Base-by-base conservation (phyloP, 108 stramenopile species). In the Fragilaria radians region DNA sequence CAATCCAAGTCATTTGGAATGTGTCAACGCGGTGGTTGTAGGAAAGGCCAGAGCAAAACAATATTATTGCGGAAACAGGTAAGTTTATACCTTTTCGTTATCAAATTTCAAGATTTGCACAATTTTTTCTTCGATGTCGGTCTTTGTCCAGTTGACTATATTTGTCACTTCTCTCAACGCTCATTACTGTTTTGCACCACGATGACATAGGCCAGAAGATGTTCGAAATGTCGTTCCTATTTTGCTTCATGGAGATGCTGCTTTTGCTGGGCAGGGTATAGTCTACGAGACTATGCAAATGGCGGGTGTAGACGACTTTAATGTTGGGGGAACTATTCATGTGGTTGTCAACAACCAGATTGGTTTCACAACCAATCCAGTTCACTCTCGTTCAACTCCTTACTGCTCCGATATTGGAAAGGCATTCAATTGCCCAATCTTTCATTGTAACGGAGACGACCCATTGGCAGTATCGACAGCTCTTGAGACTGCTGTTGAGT, bases 261-360 rank as follows among this genome's bases (percentile, higher is more conserved):
- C 98, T 19, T 97, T 99, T 74, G 95, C 96, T 4, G 98, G 98
- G 29, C 97, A 98, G 74, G 98, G 98, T 24, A 86, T 98, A 25
- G 96, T 99, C 32, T 98, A 98, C 70, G 98, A 99, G 72, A 96
- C 96, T 25, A 97, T 99, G 95, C 96, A 97, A 58, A 52, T 99
- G 69, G 81, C 91, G 1, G 70, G 79, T 45, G 92, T 93, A 19
- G 70, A 67, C 5, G 95, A 97, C 72, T 99, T 96, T 71, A 75
- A 80, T 55, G 91, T 93, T 33, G 97, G 97, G n/a, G 98, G 98
- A 18, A 97, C 96, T 47, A 96, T 99, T 68, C 98, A 99, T 72
- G 95, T 99, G 48, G 85, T 99, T 71, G 96, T 97, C 32, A 98
- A 99, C 80, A 99, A 99, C 70, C 98, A 99, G 77, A 89, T 99